Evolutionary conservation across 331 rosid species (phyloP), one percentile per base, ranked within the genome.

Genomic region (Spiraea crenata): DNA sequence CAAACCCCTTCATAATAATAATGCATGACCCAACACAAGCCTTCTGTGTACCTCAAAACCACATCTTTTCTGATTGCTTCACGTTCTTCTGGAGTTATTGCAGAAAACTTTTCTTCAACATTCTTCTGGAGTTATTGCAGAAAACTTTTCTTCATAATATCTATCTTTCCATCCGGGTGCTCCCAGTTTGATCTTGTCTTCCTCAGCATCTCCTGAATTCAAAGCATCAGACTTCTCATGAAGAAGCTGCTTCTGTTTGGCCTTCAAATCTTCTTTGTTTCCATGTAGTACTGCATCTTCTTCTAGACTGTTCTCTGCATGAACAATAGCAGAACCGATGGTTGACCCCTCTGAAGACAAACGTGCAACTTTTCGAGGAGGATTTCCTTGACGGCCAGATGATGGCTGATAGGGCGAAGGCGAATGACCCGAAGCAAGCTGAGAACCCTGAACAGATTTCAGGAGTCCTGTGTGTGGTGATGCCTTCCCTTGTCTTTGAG

Each of bases 1-100:
- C 98, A 89, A 77, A 95, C 99, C 34, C 98, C 99, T 88, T 89
- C 99, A 20, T 91, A 91, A 76, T 91, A 95, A 79, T 95, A 95
- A 78, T 82, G 96, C 99, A 95, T 91, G 61, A 95, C 96, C 98
- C 99, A 95, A 64, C 96, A 88, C 7, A 95, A 87, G 55, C 99
- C 99, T 81, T 95, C 99, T 9, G 96, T 86, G 85, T 95, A 95
- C 66, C 80, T 86, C 96, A 88, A 75, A 74, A 95, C 99, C 99
- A 95, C 98, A 78, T 95, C 98, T 61, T 76, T 95, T 45, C 96
- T 85, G 71, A 86, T 76, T 63, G 77, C 85, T n/a, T 91, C 96
- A 67, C 88, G 90, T 70, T 95, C 98, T 85, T 95, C 99, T 0
- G 93, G 98, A 78, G 96, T 85, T 73, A 65, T 74, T 56, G 85